A percentile compares a stretch with the other conserved stretches of the same genome.
Evolutionary conservation across 805 yeast species (phyloP).

Genomic region (Spathaspora boniae): DNA sequence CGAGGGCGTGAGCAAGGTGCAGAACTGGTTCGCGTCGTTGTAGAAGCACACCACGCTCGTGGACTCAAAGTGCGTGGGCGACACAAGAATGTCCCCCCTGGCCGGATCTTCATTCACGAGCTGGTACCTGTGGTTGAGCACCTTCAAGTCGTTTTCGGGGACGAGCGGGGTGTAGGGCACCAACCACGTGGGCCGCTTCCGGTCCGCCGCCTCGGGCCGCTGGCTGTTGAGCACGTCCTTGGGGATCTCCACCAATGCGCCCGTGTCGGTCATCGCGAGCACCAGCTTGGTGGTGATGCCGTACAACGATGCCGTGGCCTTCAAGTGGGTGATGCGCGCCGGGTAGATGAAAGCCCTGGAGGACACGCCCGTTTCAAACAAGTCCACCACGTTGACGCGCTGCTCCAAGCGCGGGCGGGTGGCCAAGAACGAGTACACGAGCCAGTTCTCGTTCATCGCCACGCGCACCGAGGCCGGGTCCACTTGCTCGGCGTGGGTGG

Average conservation of each 20-base stretch:
- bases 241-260: slow-evolving; percentile 69
- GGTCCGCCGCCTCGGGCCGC: slow-evolving; percentile 55
- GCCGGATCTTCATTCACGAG: slow-evolving; percentile 16
- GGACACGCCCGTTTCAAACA: slow-evolving; percentile 56
- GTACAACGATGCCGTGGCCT: slow-evolving; percentile 35
- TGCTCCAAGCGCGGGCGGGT: slow-evolving; percentile 45
- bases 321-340: slow-evolving; percentile 48
- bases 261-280: slow-evolving; percentile 53
- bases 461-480: slow-evolving; percentile 44
- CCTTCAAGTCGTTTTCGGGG: slow-evolving; percentile 32
- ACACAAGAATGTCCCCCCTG: slow-evolving; percentile 23
- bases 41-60: slow-evolving; percentile 67
- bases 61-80: slow-evolving; percentile 70
- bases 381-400: slow-evolving; percentile 67
- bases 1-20: slow-evolving; percentile 77
- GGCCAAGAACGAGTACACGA: slow-evolving; percentile 63
- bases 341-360: slow-evolving; percentile 63
- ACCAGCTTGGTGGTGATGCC: slow-evolving; percentile 50
- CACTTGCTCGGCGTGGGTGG: slow-evolving; percentile 39
- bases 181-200: slow-evolving; percentile 52
- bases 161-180: slow-evolving; percentile 65
- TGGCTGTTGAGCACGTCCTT: slow-evolving; percentile 66
- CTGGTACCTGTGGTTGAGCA: slow-evolving; percentile 36
- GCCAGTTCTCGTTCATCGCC: slow-evolving; percentile 79
- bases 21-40: slow-evolving; percentile 63